These are phyloP conservation scores for Mantamonas sphyraenae DNA, from an alignment of 78 protist species.

Conservation along the genomic window DNA sequence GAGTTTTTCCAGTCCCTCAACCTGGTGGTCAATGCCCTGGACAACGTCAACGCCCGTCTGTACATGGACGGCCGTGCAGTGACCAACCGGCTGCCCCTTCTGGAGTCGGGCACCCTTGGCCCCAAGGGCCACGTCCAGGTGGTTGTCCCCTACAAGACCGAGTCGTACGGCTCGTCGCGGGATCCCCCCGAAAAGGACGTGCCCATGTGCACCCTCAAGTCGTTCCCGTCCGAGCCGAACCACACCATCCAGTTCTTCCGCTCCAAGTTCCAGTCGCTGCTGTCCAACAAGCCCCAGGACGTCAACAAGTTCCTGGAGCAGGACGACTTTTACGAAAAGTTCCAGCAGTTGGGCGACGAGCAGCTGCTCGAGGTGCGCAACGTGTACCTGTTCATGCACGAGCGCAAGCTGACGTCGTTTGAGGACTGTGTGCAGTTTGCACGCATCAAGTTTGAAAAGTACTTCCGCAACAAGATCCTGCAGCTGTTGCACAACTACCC, in stretches of 20 bases:
- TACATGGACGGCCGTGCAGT: slow-evolving; percentile 92
- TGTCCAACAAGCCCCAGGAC: slow-evolving; percentile 47
- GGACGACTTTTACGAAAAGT: slow-evolving; percentile 23
- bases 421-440: slow-evolving; percentile 95
- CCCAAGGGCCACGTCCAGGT: slow-evolving; percentile 90
- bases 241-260: slow-evolving; percentile 80
- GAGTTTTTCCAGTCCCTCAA: slow-evolving; percentile 73
- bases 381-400: slow-evolving; percentile 25
- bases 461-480: slow-evolving; percentile 61
- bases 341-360: slow-evolving; percentile 29
- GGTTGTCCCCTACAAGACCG: slow-evolving; percentile 90
- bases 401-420: slow-evolving; percentile 39
- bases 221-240: slow-evolving; percentile 92
- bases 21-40: slow-evolving; percentile 88
- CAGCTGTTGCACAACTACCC: slow-evolving; percentile 95
- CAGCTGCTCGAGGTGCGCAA: slow-evolving; percentile 28
- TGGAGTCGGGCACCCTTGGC: slow-evolving; percentile 97
- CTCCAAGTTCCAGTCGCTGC: slow-evolving; percentile 69
- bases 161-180: slow-evolving; percentile 76
- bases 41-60: slow-evolving; percentile 88
- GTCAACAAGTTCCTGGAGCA: slow-evolving; percentile 64
- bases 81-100: slow-evolving; percentile 70
- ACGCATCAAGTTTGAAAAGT: slow-evolving; percentile 79
- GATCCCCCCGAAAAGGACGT: slow-evolving; percentile 96
- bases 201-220: slow-evolving; percentile 93